phyloP scores from a whole-genome alignment of 2,329 filamentous ascomycete species.

The Ascocoryne sarcoides region DNA sequence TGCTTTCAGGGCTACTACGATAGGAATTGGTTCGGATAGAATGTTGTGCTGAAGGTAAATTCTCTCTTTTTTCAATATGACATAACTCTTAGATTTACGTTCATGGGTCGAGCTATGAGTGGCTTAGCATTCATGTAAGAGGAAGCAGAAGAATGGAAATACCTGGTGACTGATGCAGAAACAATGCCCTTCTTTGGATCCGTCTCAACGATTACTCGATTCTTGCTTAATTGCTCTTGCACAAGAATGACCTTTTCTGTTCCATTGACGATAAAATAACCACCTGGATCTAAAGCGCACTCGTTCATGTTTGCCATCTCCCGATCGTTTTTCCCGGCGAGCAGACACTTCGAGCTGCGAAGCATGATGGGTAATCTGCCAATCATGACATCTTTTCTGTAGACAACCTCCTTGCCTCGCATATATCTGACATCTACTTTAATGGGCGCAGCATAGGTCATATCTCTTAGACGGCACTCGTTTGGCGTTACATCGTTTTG shows the following conservation, averaged over 20 bases:
- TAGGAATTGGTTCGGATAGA: conserved; percentile 85
- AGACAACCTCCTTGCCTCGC: conserved; percentile 66
- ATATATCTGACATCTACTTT: conserved; percentile 88
- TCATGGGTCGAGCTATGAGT: conserved; percentile 79
- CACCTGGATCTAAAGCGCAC: conserved; percentile 90
- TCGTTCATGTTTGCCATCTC: conserved; percentile 92
- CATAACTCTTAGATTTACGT: conserved; percentile 95
- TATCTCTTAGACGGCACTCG: conserved; percentile 90
- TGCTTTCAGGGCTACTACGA: conserved; percentile 86
- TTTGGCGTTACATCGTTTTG: conserved; percentile 79
- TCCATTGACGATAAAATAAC: conserved; percentile 95
- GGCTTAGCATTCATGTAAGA: conserved; percentile 10
- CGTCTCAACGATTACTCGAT: conserved; percentile 93
- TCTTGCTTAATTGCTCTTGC: conserved; percentile 98
- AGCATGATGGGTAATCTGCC: conserved; percentile 96
- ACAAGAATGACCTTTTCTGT: conserved; percentile 98
- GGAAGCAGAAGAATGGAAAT: conserved; percentile 8
- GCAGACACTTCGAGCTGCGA: conserved; percentile 84
- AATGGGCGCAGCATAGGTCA: conserved; percentile 96
- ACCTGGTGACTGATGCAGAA: conserved; percentile 82
- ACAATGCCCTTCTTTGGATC: conserved; percentile 88
- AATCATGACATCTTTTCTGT: conserved; percentile 69
- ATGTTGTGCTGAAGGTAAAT: conserved; percentile 90
- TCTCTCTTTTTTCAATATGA: conserved; percentile 86
- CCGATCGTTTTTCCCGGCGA: conserved; percentile 73